Base-by-base conservation (phyloP, 2,329 filamentous ascomycete species). In the Tricladium varicosporioides region DNA sequence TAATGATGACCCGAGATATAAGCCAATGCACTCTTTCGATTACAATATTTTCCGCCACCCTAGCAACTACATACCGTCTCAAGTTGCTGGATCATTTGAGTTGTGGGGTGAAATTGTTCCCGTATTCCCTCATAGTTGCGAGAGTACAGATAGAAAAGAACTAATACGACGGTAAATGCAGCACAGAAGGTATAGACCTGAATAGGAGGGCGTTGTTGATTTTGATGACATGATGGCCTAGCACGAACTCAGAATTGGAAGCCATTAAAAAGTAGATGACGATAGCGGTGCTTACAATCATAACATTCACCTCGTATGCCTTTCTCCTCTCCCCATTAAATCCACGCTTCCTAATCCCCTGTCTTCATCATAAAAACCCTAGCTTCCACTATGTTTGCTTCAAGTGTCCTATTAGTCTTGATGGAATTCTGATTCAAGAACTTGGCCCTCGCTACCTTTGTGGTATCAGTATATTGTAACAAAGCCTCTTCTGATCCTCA, bases 391-490 rank as follows among this genome's bases (percentile, higher is more conserved):
- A 48, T 48, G 47, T 48, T 48, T 16, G 47, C 47, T 5, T 19
- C 47, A 7, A 48, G 47, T 32, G 47, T 48, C 31, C 47, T 19
- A 31, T 27, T 14, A 32, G 47, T 48, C 16, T 31, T 48, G 47
- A 31, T 31, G 5, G 47, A 48, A 32, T 48, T 48, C 16, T 5
- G 22, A 14, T 48, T 19, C 8, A 15, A 32, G 22, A 48, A 22
- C 47, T 48, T 22, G 22, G 32, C 47, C 16, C 47, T 48, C 8
- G 47, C 18, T 16, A 48, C 47, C 31, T 48, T 48, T 16, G 47
- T 48, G 2, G 47, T 48, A 22, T 48, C 47, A 32, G 47, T 48
- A 27, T 48, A 48, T 48, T n/a, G n/a, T n/a, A n/a, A n/a, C n/a
- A n/a, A n/a, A n/a, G n/a, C n/a, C n/a, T n/a, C n/a, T n/a, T n/a